phyloP scores from a whole-genome alignment of 2,329 filamentous ascomycete genomes.

The Capronia epimyces region DNA sequence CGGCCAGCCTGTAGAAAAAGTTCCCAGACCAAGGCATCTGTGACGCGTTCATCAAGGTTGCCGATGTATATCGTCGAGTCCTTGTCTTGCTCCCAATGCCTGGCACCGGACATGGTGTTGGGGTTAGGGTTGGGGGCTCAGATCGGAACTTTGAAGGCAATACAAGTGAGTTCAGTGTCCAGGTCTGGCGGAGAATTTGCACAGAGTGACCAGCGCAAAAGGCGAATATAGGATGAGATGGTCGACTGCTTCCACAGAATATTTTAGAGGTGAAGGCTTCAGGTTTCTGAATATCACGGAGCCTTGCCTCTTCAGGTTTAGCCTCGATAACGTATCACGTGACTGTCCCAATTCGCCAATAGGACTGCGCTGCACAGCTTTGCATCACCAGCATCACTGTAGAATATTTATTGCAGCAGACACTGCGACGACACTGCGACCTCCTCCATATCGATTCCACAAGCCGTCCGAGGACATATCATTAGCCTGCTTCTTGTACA shows the following conservation, averaged over 20 bases:
- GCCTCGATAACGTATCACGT: neutral
- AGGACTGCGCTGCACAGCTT: constrained; percentile 11
- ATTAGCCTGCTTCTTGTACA: neutral
- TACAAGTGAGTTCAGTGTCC: neutral
- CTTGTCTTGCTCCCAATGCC: constrained; percentile 95
- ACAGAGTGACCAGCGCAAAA: neutral
- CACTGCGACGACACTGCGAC: neutral
- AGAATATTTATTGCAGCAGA: neutral
- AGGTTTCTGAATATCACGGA: constrained; percentile 4
- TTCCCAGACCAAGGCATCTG: constrained; percentile 88
- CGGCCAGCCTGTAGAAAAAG: constrained; percentile 96
- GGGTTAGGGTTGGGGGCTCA: neutral
- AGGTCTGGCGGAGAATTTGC: neutral
- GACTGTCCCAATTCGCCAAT: neutral
- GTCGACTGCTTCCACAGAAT: no score
- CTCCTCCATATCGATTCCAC: neutral
- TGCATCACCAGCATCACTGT: neutral
- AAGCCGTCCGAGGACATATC: neutral
- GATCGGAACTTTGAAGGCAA: neutral
- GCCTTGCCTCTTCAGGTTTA: constrained; percentile 10
- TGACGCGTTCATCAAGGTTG: constrained; percentile 94
- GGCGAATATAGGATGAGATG: neutral
- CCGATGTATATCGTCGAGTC: constrained; percentile 97
- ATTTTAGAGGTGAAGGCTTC: neutral
- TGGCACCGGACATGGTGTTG: constrained; percentile 58